A percentile compares a stretch with the other conserved stretches of the same genome.
Evolutionary conservation across 1,139 yeast genomes (phyloP).

Genomic region (Sporopachydermia cereana): DNA sequence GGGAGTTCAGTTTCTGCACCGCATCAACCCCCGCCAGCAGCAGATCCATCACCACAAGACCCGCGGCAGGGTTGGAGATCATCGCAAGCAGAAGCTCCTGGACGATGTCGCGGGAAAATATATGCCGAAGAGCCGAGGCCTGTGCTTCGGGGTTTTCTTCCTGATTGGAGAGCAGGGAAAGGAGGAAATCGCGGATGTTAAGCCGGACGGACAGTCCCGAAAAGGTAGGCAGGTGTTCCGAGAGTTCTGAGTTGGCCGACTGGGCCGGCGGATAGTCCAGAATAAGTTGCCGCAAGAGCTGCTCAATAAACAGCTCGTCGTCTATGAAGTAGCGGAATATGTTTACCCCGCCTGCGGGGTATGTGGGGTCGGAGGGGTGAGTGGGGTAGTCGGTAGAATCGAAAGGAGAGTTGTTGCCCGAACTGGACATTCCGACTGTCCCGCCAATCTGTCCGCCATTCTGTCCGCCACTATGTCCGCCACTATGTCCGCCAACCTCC

Average conservation of each 20-base stretch:
- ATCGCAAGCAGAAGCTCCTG: background rate
- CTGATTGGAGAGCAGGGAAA: background rate
- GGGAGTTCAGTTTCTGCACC: constrained; percentile 2
- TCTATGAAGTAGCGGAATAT: background rate
- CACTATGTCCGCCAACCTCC: no score
- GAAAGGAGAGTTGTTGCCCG: no score
- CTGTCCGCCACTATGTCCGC: no score
- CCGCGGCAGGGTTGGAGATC: background rate
- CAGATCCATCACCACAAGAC: background rate
- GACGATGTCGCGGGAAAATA: background rate
- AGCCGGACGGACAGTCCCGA: background rate
- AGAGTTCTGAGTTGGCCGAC: no score
- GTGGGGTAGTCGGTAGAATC: no score
- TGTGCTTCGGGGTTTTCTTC: background rate
- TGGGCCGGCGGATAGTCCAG: no score
- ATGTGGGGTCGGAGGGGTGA: no score
- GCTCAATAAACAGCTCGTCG: background rate
- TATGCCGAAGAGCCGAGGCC: background rate
- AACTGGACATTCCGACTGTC: background rate
- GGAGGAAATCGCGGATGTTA: background rate
- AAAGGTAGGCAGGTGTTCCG: no score
- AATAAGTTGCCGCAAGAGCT: background rate
- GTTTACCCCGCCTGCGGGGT: background rate
- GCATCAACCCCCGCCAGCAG: background rate
- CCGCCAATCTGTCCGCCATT: no score